Evolutionary conservation across 2,329 filamentous ascomycete species (phyloP).

Genomic region (Ceratocystiopsis minuta): DNA sequence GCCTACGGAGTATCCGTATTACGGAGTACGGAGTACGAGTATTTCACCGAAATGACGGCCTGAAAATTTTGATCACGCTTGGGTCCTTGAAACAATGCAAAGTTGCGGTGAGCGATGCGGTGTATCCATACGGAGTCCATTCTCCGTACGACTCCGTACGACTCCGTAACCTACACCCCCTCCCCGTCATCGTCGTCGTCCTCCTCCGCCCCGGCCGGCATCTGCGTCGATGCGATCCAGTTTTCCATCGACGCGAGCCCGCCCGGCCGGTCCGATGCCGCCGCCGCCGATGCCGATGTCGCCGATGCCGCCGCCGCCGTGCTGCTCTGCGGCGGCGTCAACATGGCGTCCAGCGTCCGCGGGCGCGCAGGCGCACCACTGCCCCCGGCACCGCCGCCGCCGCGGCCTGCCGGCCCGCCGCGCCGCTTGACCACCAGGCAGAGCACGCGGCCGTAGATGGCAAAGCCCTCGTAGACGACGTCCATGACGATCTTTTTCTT

Average conservation of each 20-base stretch:
- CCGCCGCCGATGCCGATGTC: slow-evolving; percentile 12
- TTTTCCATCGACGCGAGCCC: slow-evolving; percentile 65
- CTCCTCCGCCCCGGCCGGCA: slow-evolving; percentile 22
- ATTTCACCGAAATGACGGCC: no score
- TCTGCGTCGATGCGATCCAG: slow-evolving; percentile 68
- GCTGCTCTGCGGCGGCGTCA: slow-evolving; percentile 1
- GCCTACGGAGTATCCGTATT: no score
- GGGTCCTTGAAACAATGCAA: no score
- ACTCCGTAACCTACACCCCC: no score
- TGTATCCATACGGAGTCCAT: no score
- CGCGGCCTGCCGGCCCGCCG: slow-evolving; percentile 19
- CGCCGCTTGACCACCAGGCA: slow-evolving; percentile 76
- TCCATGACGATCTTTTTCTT: slow-evolving; percentile 84
- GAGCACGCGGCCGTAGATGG: slow-evolving; percentile 82
- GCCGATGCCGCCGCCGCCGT: no score
- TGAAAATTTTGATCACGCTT: no score
- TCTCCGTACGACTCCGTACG: no score
- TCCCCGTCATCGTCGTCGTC: not conserved
- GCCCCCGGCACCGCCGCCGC: not conserved
- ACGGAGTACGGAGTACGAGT: no score
- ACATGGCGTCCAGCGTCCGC: slow-evolving; percentile 3
- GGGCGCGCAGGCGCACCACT: no score
- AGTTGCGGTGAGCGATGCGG: no score
- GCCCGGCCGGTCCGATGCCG: slow-evolving; percentile 16
- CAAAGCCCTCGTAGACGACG: slow-evolving; percentile 86